These are phyloP conservation scores for Dendrocalamus sinicus DNA, from an alignment of 176 grass and related monocot genomes.

Conservation along the genomic window DNA sequence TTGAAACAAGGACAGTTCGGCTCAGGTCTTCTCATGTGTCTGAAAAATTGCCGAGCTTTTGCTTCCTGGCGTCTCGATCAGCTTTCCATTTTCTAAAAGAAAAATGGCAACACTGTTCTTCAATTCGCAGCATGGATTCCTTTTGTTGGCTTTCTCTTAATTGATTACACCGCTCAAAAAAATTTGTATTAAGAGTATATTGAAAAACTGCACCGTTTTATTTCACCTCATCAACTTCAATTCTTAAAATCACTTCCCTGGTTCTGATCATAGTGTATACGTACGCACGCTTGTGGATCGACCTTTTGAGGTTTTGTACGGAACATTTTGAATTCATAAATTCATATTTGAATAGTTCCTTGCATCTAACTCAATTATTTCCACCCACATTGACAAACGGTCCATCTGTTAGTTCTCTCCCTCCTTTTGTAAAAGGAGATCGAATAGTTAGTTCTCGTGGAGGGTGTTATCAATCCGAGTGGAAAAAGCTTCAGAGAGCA, in stretches of 20 bases:
- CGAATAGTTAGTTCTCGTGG: neutral
- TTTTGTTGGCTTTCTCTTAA: conserved; percentile 3
- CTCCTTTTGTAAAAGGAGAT: neutral
- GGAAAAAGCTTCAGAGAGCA: neutral
- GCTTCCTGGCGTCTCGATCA: neutral
- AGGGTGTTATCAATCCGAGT: neutral
- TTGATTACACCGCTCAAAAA: neutral
- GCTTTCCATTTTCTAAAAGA: neutral
- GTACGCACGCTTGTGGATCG: neutral
- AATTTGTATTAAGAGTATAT: neutral
- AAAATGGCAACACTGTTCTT: neutral
- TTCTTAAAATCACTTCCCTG: neutral
- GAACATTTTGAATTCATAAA: neutral
- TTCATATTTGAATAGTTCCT: neutral
- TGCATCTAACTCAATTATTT: neutral
- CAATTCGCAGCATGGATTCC: conserved; percentile 1
- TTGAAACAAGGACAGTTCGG: neutral
- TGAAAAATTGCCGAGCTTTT: neutral
- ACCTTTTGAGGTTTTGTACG: neutral
- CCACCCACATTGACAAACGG: neutral
- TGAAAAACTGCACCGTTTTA: neutral
- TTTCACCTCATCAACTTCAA: neutral
- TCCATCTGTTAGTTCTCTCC: neutral
- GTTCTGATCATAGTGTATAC: neutral
- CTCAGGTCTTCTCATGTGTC: neutral